Evolutionary conservation across 495 filamentous ascomycete genomes (phyloP).

Genomic region (Xylaria sp.): DNA sequence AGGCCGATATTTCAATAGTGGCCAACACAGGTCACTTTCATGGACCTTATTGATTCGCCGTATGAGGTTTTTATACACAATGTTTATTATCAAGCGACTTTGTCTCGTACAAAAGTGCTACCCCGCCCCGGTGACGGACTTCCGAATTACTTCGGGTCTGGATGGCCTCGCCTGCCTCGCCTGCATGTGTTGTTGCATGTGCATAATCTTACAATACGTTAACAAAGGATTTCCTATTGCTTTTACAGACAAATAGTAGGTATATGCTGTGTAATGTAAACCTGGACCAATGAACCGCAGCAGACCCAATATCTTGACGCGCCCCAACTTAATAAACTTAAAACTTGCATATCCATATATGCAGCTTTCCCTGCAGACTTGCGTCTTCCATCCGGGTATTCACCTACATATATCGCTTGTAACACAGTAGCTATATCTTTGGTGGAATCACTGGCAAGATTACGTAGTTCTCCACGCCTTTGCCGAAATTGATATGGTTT

Average conservation of each 20-base stretch:
- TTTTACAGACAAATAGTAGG: not conserved
- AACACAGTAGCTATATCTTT: not conserved
- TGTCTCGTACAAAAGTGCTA: not conserved
- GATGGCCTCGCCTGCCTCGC: not conserved
- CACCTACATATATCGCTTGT: not conserved
- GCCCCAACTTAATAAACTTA: not conserved
- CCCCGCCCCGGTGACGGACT: not conserved
- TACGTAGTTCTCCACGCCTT: conserved; percentile 59
- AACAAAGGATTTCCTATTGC: not conserved
- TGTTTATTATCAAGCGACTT: not conserved
- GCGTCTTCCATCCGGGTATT: not conserved
- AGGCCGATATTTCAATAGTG: not conserved
- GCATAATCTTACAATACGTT: not conserved
- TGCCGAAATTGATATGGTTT: conserved; percentile 65
- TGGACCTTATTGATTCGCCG: not conserved
- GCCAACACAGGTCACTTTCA: not conserved
- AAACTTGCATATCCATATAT: not conserved
- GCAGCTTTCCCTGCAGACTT: not conserved
- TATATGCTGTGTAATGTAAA: not conserved
- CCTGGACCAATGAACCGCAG: not conserved
- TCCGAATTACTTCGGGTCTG: not conserved
- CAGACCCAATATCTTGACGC: not conserved
- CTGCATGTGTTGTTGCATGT: not conserved
- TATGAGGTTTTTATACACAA: not conserved
- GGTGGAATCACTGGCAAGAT: conserved; percentile 62